Percentiles rank a stretch among this genome's conserved stretches.
These are phyloP conservation scores for Speleostelium caveatum DNA, from an alignment of 78 protist genomes.

Conservation along the genomic window DNA sequence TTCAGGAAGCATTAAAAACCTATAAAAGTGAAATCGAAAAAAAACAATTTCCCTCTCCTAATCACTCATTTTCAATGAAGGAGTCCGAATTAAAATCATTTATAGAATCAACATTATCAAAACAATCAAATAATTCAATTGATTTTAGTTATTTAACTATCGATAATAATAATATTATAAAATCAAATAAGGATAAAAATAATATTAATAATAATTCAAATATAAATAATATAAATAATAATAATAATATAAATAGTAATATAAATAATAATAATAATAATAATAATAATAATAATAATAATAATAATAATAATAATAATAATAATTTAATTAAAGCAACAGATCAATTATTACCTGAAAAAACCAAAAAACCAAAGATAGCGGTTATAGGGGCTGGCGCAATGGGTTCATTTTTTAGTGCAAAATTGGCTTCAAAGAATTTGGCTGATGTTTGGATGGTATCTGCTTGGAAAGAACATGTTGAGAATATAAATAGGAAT, in stretches of 20 bases:
- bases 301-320: not conserved
- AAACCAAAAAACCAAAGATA: conserved; percentile 29
- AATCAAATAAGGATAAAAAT: not conserved
- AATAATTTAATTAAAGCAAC: not conserved
- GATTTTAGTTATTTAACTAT: not conserved
- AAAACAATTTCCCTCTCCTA: conserved; percentile 66
- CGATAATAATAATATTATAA: not conserved
- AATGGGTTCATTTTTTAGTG: conserved; percentile 81
- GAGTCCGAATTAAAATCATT: not conserved
- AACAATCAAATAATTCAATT: not conserved
- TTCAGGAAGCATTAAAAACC: conserved; percentile 15
- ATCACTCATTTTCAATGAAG: conserved; percentile 55
- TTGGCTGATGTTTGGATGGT: conserved; percentile 78
- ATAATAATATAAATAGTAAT: conserved; percentile 1
- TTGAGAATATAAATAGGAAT: conserved; percentile 47
- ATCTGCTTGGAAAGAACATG: conserved; percentile 82
- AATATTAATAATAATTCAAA: not conserved
- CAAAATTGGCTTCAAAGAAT: conserved; percentile 50
- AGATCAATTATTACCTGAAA: not conserved
- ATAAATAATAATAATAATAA: not conserved
- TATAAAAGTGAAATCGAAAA: conserved; percentile 69
- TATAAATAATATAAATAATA: not conserved
- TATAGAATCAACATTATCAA: not conserved
- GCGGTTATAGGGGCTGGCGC: conserved; percentile 86
- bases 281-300: not conserved